Conservation (phyloP, 2,329 filamentous ascomycete genomes). For the Ascocoryne sarcoides region DNA sequence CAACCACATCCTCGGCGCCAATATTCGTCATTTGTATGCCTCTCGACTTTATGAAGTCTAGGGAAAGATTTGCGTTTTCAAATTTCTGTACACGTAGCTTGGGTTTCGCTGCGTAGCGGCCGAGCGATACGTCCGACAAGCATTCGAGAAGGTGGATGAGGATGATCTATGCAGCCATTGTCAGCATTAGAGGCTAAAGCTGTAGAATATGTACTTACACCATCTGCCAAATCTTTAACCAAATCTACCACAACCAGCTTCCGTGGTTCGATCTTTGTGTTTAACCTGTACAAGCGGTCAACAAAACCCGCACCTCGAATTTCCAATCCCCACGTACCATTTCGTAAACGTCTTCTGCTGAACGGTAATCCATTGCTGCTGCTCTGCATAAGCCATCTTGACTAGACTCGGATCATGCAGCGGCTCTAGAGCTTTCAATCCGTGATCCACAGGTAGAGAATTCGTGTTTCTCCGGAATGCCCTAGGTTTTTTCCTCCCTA, state of each 20-base stretch:
- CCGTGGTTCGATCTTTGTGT: constrained; percentile 81
- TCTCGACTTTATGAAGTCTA: constrained; percentile 84
- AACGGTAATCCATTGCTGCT: constrained; percentile 65
- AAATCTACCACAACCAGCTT: constrained; percentile 77
- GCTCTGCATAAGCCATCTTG: constrained; percentile 56
- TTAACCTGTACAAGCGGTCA: constrained; percentile 55
- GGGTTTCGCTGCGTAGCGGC: constrained; percentile 91
- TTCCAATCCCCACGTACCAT: constrained; percentile 49
- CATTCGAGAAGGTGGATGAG: constrained; percentile 97
- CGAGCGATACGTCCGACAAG: constrained; percentile 86
- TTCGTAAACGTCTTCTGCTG: constrained; percentile 99
- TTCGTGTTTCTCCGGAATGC: constrained; percentile 13
- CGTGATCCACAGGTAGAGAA: constrained; percentile 22
- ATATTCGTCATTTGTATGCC: constrained; percentile 98
- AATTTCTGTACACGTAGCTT: constrained; percentile 95
- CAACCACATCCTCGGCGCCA: constrained; percentile 94
- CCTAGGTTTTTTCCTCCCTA: constrained; percentile 13
- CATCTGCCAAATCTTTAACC: constrained; percentile 83
- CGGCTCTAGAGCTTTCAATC: constrained; percentile 24
- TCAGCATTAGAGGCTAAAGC: constrained; percentile 10
- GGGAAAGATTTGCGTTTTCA: constrained; percentile 93
- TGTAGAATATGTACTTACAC: constrained; percentile 51
- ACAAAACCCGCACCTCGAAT: not conserved
- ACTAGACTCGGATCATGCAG: constrained; percentile 27
- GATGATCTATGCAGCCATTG: constrained; percentile 54